Evolutionary conservation across 441 rosid genomes (phyloP).

Genomic region (Adansonia rubrostipa): DNA sequence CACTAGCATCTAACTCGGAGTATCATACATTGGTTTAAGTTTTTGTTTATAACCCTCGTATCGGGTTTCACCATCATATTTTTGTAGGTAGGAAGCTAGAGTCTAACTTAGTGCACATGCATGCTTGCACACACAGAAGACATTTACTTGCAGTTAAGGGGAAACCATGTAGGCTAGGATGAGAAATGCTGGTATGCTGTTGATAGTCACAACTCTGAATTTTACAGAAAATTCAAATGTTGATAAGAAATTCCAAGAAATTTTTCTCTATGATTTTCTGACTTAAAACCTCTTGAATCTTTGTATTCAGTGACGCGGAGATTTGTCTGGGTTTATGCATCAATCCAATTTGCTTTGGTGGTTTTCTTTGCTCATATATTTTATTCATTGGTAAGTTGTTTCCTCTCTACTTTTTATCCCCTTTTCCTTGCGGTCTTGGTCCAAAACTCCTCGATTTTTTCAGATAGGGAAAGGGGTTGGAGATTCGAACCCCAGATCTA

Average conservation of each 20-base stretch:
- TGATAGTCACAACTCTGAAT: neutral
- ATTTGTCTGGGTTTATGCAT: constrained; percentile 88
- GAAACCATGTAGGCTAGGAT: neutral
- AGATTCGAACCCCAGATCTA: too few relatives aligned
- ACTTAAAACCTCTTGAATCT: constrained; percentile 18
- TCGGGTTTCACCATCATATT: neutral
- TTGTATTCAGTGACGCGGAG: constrained; percentile 72
- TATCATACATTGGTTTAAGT: neutral
- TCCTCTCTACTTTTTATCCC: neutral
- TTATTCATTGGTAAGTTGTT: constrained; percentile 70
- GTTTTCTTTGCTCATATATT: constrained; percentile 87
- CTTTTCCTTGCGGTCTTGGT: neutral
- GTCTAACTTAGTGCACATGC: neutral
- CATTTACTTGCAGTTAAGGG: neutral
- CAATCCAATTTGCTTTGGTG: constrained; percentile 78
- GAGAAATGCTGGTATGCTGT: neutral
- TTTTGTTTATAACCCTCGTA: neutral
- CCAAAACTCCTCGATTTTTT: neutral
- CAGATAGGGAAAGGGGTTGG: too few relatives aligned
- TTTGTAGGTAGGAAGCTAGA: neutral
- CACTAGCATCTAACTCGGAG: too few relatives aligned
- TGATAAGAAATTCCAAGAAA: neutral
- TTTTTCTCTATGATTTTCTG: constrained; percentile 20
- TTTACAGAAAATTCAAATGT: neutral
- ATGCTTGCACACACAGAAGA: neutral